Conservation (phyloP, 2,329 filamentous ascomycete genomes). For the Talaromyces sp. region DNA sequence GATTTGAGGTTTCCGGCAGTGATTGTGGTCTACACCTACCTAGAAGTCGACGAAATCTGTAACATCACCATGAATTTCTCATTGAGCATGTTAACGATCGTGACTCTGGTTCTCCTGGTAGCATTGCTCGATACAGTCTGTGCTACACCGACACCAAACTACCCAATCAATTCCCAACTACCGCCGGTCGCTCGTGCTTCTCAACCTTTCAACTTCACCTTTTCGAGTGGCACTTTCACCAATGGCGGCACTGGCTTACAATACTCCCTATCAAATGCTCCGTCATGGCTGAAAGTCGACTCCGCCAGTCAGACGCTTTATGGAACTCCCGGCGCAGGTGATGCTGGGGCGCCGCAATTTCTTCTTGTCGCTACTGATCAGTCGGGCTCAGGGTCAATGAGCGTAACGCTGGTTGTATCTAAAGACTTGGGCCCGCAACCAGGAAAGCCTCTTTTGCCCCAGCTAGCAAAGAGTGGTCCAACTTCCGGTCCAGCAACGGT, state of each 20-base stretch:
- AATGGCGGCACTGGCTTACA: slow-evolving; percentile 55
- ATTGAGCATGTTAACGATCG: slow-evolving; percentile 26
- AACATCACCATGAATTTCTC: slow-evolving; percentile 11
- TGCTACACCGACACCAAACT: slow-evolving; percentile 48
- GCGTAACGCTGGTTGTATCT: slow-evolving; percentile 69
- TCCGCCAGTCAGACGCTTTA: slow-evolving; percentile 61
- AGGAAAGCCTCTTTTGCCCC: slow-evolving; percentile 34
- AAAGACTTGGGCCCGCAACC: slow-evolving; percentile 37
- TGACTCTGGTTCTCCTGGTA: slow-evolving; percentile 27
- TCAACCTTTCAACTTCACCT: slow-evolving; percentile 47
- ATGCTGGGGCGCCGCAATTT: slow-evolving; percentile 60
- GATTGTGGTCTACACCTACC: slow-evolving; percentile 6
- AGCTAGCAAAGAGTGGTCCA: slow-evolving; percentile 35
- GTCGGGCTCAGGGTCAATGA: slow-evolving; percentile 61
- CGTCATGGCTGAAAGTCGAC: slow-evolving; percentile 73
- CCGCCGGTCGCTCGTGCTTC: slow-evolving; percentile 72
- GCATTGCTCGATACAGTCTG: slow-evolving; percentile 28
- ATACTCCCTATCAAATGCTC: slow-evolving; percentile 65
- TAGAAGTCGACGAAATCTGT: not conserved
- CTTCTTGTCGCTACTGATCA: slow-evolving; percentile 67
- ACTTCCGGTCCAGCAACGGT: slow-evolving; percentile 40
- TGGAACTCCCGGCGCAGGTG: slow-evolving; percentile 62
- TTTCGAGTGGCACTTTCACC: slow-evolving; percentile 63
- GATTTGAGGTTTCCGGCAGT: slow-evolving; percentile 10
- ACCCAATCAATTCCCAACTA: slow-evolving; percentile 81